A percentile compares a stretch with the other conserved stretches of the same genome.
Conservation (phyloP, 2,329 filamentous ascomycete species). For the Fusarium sp. region DNA sequence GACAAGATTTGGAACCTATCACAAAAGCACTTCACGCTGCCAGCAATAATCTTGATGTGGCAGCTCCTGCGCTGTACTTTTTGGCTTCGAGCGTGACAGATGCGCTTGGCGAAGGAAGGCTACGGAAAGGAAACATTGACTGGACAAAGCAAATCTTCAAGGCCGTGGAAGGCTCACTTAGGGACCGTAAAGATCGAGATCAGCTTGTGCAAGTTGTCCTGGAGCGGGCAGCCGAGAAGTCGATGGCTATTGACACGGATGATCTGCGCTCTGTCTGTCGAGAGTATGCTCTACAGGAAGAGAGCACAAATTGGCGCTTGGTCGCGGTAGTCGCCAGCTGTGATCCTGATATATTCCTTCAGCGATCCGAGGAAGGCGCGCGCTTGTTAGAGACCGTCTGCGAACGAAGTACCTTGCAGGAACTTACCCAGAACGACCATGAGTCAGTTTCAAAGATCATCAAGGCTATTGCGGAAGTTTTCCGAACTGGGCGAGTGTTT, state of each 20-base stretch:
- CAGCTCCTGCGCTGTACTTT: slow-evolving; percentile 60
- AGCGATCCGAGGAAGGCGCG: slow-evolving; percentile 54
- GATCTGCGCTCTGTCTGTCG: slow-evolving; percentile 58
- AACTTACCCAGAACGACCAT: slow-evolving; percentile 32
- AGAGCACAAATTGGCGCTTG: slow-evolving; percentile 57
- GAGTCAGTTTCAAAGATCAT: slow-evolving; percentile 53
- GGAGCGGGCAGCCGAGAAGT: slow-evolving; percentile 46
- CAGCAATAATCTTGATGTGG: slow-evolving; percentile 50
- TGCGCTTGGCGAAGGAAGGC: slow-evolving; percentile 40
- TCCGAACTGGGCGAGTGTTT: slow-evolving; percentile 58
- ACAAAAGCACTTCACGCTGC: slow-evolving; percentile 56
- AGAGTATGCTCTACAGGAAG: slow-evolving; percentile 54
- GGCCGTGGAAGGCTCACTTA: slow-evolving; percentile 47
- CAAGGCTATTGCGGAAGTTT: slow-evolving; percentile 57
- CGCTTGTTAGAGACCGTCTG: slow-evolving; percentile 57
- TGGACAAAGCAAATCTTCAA: slow-evolving; percentile 55
- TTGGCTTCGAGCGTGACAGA: slow-evolving; percentile 51
- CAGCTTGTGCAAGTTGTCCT: slow-evolving; percentile 49
- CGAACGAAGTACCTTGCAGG: slow-evolving; percentile 47
- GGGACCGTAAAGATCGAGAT: slow-evolving; percentile 42
- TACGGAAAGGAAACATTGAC: slow-evolving; percentile 52
- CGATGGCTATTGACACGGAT: slow-evolving; percentile 53
- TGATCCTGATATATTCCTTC: slow-evolving; percentile 60
- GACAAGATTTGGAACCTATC: slow-evolving; percentile 56
- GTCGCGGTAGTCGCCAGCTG: slow-evolving; percentile 56